Evolutionary conservation across 306 rosid genomes (phyloP), one percentile per base, ranked within the genome.

Genomic region (Dicorynia guianensis): DNA sequence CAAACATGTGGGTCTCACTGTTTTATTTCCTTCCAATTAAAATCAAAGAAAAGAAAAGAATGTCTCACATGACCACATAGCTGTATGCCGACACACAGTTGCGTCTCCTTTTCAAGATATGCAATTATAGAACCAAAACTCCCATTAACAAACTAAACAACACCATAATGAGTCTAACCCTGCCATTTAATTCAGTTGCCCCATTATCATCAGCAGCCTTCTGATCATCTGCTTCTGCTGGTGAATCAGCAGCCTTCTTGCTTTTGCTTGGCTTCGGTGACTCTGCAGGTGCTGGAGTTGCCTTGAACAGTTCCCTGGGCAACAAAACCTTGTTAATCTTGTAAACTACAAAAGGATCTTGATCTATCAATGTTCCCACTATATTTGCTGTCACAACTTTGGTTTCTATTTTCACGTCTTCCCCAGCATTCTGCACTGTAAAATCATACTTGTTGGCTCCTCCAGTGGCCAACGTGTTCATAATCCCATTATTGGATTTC

Each of bases 391-490:
- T 95, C 4, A 83, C 87, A 0, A 89, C 86, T 54, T 81, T 84
- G 2, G 99, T 95, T 71, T 89, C 85, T 11, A 95, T 59, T 10
- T 67, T 89, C 11, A 95, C 87, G n/a, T 82, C 90, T 68, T 95
- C 97, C 2, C 99, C 99, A 30, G 90, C 91, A 4, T 85, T 78
- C 34, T 95, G 93, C 6, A 95, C 85, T 0, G 88, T 91, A 76
- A 95, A 92, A 60, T 95, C 99, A 78, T 85, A 95, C 80, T 90
- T 95, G 77, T 83, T 86, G 4, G 87, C 85, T 54, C 89, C 89
- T 68, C 89, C 96, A 0, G 99, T 90, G 0, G 99, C 99, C 47
- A 95, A 47, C 6, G 99, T 95, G 90, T 89, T 95, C 60, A 90
- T 35, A n/a, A 86, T 49, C 0, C 99, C 99, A 76, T 90, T 95